Percentiles rank a stretch among this genome's conserved stretches.
Evolutionary conservation across 352 stramenopile genomes (phyloP).

Genomic region (Pythium plurisporium): DNA sequence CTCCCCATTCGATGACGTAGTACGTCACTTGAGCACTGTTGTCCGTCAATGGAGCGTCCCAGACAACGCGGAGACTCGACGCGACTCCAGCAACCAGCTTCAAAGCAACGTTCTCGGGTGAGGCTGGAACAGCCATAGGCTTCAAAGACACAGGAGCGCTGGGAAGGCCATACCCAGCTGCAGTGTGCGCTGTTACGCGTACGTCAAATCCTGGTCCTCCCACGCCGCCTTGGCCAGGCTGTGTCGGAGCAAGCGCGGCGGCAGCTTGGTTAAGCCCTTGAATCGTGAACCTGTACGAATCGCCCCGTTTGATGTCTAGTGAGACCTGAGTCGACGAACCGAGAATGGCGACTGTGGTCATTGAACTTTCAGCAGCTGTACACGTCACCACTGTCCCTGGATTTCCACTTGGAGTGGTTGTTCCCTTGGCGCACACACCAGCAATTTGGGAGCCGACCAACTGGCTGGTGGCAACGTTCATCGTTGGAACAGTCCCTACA

Average conservation of each 20-base stretch:
- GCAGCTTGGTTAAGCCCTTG: slow-evolving; percentile 38
- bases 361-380: slow-evolving; percentile 39
- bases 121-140: slow-evolving; percentile 79
- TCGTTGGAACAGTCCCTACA: slow-evolving; percentile 23
- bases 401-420: slow-evolving; percentile 19
- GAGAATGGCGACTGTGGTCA: slow-evolving; percentile 25
- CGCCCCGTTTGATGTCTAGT: slow-evolving; percentile 37
- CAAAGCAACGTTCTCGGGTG: slow-evolving; percentile 66
- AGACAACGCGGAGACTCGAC: slow-evolving; percentile 82
- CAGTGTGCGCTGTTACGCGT: slow-evolving; percentile 58
- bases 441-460: slow-evolving; percentile 34
- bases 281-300: slow-evolving; percentile 58
- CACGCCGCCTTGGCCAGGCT: slow-evolving; percentile 29
- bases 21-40: slow-evolving; percentile 79
- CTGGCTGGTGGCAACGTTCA: slow-evolving; percentile 33
- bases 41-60: slow-evolving; percentile 74
- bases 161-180: slow-evolving; percentile 58
- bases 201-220: slow-evolving; percentile 53
- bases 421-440: slow-evolving; percentile 51
- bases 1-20: slow-evolving; percentile 87
- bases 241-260: slow-evolving; percentile 23
- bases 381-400: slow-evolving; percentile 45
- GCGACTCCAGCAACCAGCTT: slow-evolving; percentile 65
- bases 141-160: slow-evolving; percentile 67
- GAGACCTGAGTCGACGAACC: slow-evolving; percentile 34